Conservation (phyloP, 352 stramenopile species). For the Pythium biforme region DNA sequence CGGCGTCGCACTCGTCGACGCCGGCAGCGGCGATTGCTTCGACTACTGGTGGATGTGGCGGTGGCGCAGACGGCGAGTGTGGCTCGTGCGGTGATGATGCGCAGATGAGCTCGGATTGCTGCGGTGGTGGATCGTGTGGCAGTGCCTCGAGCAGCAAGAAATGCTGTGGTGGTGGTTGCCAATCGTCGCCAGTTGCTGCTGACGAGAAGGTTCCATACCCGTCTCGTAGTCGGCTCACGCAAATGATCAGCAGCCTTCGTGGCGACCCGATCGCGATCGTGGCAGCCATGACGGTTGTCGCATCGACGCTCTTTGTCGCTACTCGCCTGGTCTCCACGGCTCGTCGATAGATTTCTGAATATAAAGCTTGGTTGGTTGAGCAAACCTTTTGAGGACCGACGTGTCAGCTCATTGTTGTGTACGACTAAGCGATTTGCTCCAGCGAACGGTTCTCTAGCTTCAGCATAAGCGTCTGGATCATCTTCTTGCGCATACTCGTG, state of each 20-base stretch:
- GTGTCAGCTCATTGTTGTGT: too few relatives aligned
- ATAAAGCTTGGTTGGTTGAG: too few relatives aligned
- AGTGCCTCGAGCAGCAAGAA: not conserved
- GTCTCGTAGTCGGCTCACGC: conserved; percentile 12
- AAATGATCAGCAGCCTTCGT: conserved; percentile 18
- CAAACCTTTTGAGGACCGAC: too few relatives aligned
- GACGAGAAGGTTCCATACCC: not conserved
- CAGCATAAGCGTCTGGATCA: conserved; percentile 55
- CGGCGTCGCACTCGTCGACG: not conserved
- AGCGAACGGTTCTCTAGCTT: conserved; percentile 56
- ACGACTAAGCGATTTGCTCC: conserved; percentile 25
- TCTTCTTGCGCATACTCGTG: conserved; percentile 53
- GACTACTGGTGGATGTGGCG: conserved; percentile 15
- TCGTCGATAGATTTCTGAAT: conserved; percentile 14
- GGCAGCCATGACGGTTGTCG: conserved; percentile 47
- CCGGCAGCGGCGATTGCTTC: not conserved
- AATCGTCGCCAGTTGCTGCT: not conserved
- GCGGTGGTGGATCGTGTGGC: conserved; percentile 20
- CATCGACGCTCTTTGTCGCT: conserved; percentile 48
- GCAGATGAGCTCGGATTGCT: conserved; percentile 30
- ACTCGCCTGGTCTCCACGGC: conserved; percentile 31
- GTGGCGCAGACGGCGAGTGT: conserved; percentile 30
- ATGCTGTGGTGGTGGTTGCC: conserved; percentile 31
- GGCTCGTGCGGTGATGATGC: conserved; percentile 21
- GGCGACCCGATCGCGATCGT: conserved; percentile 56